Conservation (phyloP, 305 asterid genomes). For the Fraxinus dipetala region DNA sequence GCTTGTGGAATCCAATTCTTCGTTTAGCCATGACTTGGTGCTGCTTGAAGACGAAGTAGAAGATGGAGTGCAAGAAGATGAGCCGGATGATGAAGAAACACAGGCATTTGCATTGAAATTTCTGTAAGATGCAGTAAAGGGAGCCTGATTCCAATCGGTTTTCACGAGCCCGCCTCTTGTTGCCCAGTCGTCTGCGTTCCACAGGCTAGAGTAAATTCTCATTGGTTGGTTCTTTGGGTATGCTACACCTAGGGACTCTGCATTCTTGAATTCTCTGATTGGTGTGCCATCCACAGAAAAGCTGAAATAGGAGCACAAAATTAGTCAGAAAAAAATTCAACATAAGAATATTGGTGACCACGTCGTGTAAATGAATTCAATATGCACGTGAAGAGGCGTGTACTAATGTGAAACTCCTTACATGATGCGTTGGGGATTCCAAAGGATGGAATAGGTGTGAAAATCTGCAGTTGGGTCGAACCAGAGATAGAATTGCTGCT, state of each 20-base stretch:
- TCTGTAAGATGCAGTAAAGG: constrained; percentile 52
- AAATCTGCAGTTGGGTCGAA: constrained; percentile 35
- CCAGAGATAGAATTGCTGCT: constrained; percentile 38
- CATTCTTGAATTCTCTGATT: constrained; percentile 63
- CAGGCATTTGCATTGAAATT: constrained; percentile 47
- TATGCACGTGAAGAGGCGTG: too few species aligned
- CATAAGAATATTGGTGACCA: neutral
- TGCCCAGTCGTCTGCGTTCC: constrained; percentile 78
- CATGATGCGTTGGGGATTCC: constrained; percentile 41
- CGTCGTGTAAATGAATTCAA: too few species aligned
- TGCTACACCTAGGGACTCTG: constrained; percentile 40
- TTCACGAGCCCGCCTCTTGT: constrained; percentile 64
- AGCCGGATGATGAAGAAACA: constrained; percentile 13
- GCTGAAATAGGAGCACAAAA: constrained; percentile 23
- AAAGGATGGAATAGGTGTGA: constrained; percentile 34
- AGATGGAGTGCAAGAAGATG: constrained; percentile 34
- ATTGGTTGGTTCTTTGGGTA: constrained; percentile 57
- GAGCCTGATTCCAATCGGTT: constrained; percentile 64
- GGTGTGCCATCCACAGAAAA: constrained; percentile 58
- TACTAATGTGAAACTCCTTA: constrained; percentile 6
- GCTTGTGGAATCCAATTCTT: constrained; percentile 44
- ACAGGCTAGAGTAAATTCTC: constrained; percentile 55
- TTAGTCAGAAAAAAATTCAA: neutral
- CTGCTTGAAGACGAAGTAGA: neutral
- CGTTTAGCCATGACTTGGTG: constrained; percentile 42